These are phyloP conservation scores for Cyberlindnera bimundalis DNA, from an alignment of 805 yeast species.

Conservation along the genomic window DNA sequence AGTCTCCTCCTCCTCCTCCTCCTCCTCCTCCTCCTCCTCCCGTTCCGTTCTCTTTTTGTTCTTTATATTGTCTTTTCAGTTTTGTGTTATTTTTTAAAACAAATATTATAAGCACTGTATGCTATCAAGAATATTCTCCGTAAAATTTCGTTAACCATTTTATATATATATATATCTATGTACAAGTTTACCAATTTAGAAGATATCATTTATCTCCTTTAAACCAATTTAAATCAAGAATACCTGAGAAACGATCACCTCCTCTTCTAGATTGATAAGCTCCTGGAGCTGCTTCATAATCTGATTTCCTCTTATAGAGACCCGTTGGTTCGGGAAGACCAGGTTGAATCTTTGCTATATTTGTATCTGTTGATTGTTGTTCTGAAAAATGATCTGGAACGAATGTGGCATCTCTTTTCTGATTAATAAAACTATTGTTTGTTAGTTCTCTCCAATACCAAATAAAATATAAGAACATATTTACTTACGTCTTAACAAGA, in stretches of 20 bases:
- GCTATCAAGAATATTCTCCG: too few species aligned
- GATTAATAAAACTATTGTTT: conserved; percentile 28
- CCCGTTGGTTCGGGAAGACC: conserved; percentile 48
- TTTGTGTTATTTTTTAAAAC: too few species aligned
- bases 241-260: conserved; percentile 46
- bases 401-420: conserved; percentile 35
- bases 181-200: not conserved
- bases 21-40: not conserved
- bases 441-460: too few species aligned
- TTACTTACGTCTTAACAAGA: conserved; percentile 29
- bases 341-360: conserved; percentile 43
- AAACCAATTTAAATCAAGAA: conserved; percentile 24
- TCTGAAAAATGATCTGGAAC: conserved; percentile 29
- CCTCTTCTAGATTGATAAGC: conserved; percentile 54
- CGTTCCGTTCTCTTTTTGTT: not conserved
- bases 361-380: conserved; percentile 5
- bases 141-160: not conserved
- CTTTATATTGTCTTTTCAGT: too few species aligned
- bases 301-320: conserved; percentile 47
- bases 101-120: too few species aligned
- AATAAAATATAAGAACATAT: too few species aligned
- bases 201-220: conserved; percentile 16
- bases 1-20: not conserved
- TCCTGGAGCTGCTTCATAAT: conserved; percentile 65
- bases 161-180: not conserved